phyloP scores from a whole-genome alignment of 1,284 basidiomycete species.

The Stygiomarasmius scandens region DNA sequence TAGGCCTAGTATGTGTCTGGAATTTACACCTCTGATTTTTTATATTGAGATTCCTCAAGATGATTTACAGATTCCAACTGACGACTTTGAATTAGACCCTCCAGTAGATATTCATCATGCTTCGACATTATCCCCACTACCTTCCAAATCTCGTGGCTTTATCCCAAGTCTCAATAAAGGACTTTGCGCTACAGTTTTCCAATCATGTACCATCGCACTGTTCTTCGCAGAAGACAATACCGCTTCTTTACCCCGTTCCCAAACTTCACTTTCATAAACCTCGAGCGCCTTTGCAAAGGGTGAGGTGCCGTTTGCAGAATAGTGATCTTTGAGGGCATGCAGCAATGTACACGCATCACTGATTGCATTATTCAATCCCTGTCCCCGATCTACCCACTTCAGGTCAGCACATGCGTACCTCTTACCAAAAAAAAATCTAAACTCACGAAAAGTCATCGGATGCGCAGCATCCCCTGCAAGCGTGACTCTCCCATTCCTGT shows the following conservation, averaged over 20 bases:
- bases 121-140: too few relatives aligned
- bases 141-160: not conserved
- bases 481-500: conserved; percentile 4
- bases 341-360: not conserved
- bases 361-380: conserved; percentile 10
- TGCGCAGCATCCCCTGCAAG: conserved; percentile 9
- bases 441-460: conserved; percentile 9
- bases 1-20: too few relatives aligned
- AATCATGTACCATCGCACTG: not conserved
- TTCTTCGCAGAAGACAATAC: not conserved
- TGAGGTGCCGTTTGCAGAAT: not conserved
- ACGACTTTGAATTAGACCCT: too few relatives aligned
- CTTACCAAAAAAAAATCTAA: not conserved
- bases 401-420: not conserved
- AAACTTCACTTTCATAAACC: not conserved
- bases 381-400: conserved; percentile 4
- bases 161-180: not conserved
- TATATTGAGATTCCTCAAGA: too few relatives aligned
- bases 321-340: conserved; percentile 1
- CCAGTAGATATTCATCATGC: too few relatives aligned
- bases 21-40: too few relatives aligned
- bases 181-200: not conserved
- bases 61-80: too few relatives aligned
- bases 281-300: conserved; percentile 1
- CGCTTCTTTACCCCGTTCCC: not conserved